These are phyloP conservation scores for Catunica adiposa DNA, from an alignment of 2,329 filamentous ascomycete species.

Conservation along the genomic window DNA sequence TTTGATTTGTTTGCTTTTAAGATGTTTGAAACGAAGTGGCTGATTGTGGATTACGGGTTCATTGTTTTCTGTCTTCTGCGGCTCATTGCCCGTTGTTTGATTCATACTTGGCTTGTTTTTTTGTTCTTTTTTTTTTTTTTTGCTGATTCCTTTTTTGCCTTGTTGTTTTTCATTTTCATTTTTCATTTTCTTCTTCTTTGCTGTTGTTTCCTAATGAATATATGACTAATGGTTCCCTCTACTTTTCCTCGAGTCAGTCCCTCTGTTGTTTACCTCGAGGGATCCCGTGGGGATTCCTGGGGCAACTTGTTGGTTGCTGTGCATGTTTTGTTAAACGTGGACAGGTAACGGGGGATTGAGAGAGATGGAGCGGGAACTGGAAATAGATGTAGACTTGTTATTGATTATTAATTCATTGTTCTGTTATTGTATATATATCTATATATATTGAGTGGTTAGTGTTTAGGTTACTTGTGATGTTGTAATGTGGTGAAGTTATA, in stretches of 20 bases:
- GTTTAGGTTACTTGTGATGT: too few species aligned
- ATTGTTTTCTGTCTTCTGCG: too few species aligned
- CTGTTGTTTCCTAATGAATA: slow-evolving; percentile 10
- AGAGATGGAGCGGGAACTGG: not conserved
- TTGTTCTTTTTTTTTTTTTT: not conserved
- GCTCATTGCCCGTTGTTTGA: not conserved
- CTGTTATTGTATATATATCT: too few species aligned
- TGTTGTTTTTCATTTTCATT: slow-evolving; percentile 1
- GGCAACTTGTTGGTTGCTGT: not conserved
- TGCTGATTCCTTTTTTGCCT: not conserved
- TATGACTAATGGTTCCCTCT: slow-evolving; percentile 10
- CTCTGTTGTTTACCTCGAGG: too few species aligned
- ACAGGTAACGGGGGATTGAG: not conserved
- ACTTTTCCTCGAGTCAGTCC: not conserved
- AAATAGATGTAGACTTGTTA: not conserved
- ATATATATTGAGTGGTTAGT: too few species aligned
- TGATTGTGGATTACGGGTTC: too few species aligned
- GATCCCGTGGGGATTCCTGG: not conserved
- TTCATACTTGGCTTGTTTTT: not conserved
- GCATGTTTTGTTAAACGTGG: slow-evolving; percentile 1
- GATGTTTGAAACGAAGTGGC: not conserved
- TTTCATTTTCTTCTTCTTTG: not conserved
- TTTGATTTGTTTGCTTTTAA: not conserved
- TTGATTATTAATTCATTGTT: too few species aligned
- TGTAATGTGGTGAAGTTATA: too few species aligned